Evolutionary conservation across 2,329 filamentous ascomycete species (phyloP).

Genomic region (Xylariaceae sp.): DNA sequence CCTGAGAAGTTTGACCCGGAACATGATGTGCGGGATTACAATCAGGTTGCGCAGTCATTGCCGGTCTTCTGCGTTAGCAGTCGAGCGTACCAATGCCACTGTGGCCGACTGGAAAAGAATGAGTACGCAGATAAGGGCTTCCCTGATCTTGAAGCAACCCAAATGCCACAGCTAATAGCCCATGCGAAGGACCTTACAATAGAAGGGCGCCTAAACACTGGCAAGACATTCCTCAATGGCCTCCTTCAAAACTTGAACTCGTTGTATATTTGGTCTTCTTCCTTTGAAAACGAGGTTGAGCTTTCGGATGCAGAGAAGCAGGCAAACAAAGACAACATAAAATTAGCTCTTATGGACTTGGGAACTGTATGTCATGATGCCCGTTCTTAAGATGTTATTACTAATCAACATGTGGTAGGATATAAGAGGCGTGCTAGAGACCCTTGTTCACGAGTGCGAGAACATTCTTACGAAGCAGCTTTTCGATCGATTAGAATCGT

Average conservation of each 20-base stretch:
- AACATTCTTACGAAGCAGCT: conserved; percentile 3
- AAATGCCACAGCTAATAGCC: conserved; percentile 57
- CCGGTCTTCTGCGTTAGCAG: conserved; percentile 67
- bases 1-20: conserved; percentile 57
- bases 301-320: conserved; percentile 38
- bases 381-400: not conserved
- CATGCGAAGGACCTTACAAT: conserved; percentile 62
- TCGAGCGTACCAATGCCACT: conserved; percentile 61
- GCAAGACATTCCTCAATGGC: conserved; percentile 52
- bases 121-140: conserved; percentile 53
- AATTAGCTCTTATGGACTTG: conserved; percentile 3
- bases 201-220: conserved; percentile 37
- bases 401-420: conserved; percentile 4
- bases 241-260: conserved; percentile 46
- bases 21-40: conserved; percentile 56
- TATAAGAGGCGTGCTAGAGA: not conserved
- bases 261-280: conserved; percentile 21
- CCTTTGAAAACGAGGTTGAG: not conserved
- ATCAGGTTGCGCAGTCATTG: conserved; percentile 53
- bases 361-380: conserved; percentile 10
- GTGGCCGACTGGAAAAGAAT: conserved; percentile 48
- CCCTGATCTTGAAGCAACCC: conserved; percentile 52
- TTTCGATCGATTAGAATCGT: conserved; percentile 5
- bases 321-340: conserved; percentile 18
- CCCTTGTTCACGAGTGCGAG: not conserved